Base-by-base conservation (phyloP, 352 stramenopile genomes). In the Peronosclerospora sorghi region DNA sequence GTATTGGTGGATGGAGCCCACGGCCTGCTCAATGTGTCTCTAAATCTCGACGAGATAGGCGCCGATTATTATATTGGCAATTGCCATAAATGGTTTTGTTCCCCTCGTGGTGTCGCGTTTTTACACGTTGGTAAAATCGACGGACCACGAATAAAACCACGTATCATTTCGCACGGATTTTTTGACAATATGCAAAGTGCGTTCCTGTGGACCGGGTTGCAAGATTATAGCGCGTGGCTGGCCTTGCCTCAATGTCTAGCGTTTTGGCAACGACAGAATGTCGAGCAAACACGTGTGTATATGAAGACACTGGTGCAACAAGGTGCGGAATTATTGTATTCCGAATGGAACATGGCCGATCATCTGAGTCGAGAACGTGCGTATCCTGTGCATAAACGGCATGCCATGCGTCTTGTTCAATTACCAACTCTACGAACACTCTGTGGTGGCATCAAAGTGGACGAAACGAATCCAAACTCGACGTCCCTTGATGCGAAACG, bases 81-180 rank as follows among this genome's bases (percentile, higher is more conserved):
- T 64, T 94, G 82, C 55, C 93, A 98, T 68, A 97, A 98, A 54
- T 97, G 90, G 89, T 86, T 97, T 27, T 90, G 81, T 19, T 84
- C 86, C 12, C 74, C 88, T 3, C 75, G 85, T 30, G 89, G 88
- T 4, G 81, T 84, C 0, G 93, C 79, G 0, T 82, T 97, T 49
- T 48, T 97, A 30, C 86, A 96, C 21, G 76, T 80, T 36, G 81
- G 57, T 51, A 41, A 13, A 17, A 32, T 45, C 2, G 15, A 51
- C 13, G 46, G 46, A 7, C 58, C 46, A 12, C 14, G 13, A 7
- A 55, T 82, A 12, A 20, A 54, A 1, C 90, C 90, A 7, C 81
- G 80, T 5, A 70, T 97, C 12, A 72, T 96, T n/a, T 96, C 84
- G 5, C 90, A 97, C 48, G 93, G 90, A 13, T 73, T 83, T 35